A percentile compares a stretch with the other conserved stretches of the same genome.
Evolutionary conservation across 306 rosid genomes (phyloP).

Genomic region (Comarum palustre): DNA sequence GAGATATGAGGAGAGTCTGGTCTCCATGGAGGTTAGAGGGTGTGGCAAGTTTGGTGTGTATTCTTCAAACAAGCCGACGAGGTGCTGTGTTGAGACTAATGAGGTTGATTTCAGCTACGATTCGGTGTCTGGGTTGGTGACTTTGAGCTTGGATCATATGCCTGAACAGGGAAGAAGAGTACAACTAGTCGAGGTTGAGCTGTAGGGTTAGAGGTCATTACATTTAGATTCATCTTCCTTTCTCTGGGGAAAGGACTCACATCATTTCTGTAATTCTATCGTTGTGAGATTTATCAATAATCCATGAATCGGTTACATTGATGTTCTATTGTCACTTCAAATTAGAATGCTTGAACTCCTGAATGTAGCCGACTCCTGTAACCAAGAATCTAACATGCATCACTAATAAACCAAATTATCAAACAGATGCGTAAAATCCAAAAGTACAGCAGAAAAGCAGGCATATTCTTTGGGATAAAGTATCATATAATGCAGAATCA

Average conservation of each 20-base stretch:
- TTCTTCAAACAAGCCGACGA: conserved; percentile 56
- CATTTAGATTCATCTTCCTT: background rate
- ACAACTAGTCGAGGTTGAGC: conserved; percentile 53
- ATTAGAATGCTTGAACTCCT: background rate
- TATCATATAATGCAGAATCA: background rate
- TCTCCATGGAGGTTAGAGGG: conserved; percentile 65
- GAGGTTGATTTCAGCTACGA: conserved; percentile 49
- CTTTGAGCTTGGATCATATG: conserved; percentile 48
- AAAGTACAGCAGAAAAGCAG: background rate
- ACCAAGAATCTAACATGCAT: background rate
- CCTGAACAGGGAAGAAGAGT: conserved; percentile 48
- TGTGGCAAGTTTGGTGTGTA: conserved; percentile 74
- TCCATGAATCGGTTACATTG: background rate
- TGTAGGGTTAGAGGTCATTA: too few relatives aligned
- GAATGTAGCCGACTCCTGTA: background rate
- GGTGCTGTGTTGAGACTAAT: conserved; percentile 43
- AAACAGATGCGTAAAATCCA: background rate
- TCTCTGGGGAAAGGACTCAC: background rate
- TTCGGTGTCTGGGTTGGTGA: conserved; percentile 48
- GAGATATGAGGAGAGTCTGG: conserved; percentile 41
- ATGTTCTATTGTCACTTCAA: background rate
- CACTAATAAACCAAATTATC: background rate
- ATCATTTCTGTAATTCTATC: background rate
- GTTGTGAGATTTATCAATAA: background rate
- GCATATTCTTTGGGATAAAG: background rate